phyloP scores from a whole-genome alignment of 1,139 yeast genomes.

The Candida sp. region DNA sequence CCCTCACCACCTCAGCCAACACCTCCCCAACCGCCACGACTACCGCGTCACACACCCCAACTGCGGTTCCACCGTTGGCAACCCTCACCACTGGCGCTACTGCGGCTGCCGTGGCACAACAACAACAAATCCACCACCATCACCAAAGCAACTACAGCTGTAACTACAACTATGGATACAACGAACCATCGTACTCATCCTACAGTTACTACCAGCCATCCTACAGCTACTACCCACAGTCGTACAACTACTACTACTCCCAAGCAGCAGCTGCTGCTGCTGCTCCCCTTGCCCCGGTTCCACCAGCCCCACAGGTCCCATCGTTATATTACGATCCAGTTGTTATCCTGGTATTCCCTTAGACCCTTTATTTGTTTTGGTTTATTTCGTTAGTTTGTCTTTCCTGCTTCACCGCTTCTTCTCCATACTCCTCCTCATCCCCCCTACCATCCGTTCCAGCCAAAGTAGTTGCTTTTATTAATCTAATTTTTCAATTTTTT shows the following conservation, averaged over 20 bases:
- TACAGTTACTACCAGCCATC: slow-evolving; percentile 1
- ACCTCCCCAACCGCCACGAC: not conserved
- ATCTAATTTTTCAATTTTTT: not conserved
- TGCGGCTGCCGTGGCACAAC: not conserved
- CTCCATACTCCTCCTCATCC: not conserved
- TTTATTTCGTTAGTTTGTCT: slow-evolving; percentile 1
- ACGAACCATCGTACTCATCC: not conserved
- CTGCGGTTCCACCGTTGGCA: not conserved
- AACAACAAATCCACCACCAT: not conserved
- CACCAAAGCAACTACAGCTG: not conserved
- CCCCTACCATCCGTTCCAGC: not conserved
- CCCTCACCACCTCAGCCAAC: slow-evolving; percentile 16
- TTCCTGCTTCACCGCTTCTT: not conserved
- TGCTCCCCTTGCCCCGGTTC: not conserved
- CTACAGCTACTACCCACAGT: slow-evolving; percentile 1
- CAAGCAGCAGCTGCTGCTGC: not conserved
- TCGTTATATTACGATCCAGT: slow-evolving; percentile 6
- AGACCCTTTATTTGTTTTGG: slow-evolving; percentile 1
- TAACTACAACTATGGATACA: slow-evolving; percentile 1
- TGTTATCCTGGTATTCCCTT: slow-evolving; percentile 2
- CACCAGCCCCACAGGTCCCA: not conserved
- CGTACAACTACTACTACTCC: not conserved
- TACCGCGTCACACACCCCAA: not conserved
- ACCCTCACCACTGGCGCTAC: not conserved
- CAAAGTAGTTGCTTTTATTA: not conserved